A percentile compares a stretch with the other conserved stretches of the same genome.
These are phyloP conservation scores for Helianthus annuus DNA, from an alignment of 129 eudicot species.

Conservation along the genomic window HanXRQr2.0-SUNRISE NC_035445.2:65019497-65019996, in stretches of 20 bases:
- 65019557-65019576: too few relatives aligned
- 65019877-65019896: slow-evolving; percentile 16
- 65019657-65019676: too few relatives aligned
- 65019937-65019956: slow-evolving; percentile 59
- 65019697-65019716: too few relatives aligned
- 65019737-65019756: not conserved
- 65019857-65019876: slow-evolving; percentile 11
- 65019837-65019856: slow-evolving; percentile 21
- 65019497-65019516: too few relatives aligned
- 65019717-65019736: not conserved
- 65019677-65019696: too few relatives aligned
- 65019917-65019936: slow-evolving; percentile 6
- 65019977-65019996: slow-evolving; percentile 86
- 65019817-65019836: slow-evolving; percentile 37
- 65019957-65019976: slow-evolving; percentile 86
- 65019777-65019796: not conserved
- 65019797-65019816: slow-evolving; percentile 23
- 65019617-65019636: too few relatives aligned
- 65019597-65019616: too few relatives aligned
- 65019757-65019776: not conserved
- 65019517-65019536: too few relatives aligned
- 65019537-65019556: too few relatives aligned
- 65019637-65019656: too few relatives aligned
- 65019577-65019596: too few relatives aligned
- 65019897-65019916: not conserved